phyloP scores from a whole-genome alignment of 345 rosid genomes.

The Dipteronia dyeriana region DNA sequence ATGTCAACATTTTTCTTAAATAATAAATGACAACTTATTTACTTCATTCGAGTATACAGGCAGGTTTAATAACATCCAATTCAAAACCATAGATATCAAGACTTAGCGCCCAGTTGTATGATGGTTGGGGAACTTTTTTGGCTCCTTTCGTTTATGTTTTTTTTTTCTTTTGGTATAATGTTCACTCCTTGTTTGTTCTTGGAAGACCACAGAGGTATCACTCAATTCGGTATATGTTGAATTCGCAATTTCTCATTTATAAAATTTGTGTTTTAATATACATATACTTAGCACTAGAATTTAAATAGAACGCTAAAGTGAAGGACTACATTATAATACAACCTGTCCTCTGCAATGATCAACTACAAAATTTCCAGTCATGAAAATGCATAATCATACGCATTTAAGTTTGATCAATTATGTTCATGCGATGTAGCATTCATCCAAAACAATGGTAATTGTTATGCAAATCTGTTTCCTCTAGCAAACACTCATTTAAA shows the following conservation, averaged over 20 bases:
- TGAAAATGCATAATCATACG: neutral
- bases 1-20: neutral
- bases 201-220: neutral
- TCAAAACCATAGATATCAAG: neutral
- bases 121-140: neutral
- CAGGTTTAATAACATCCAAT: neutral
- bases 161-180: neutral
- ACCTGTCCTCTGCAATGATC: neutral
- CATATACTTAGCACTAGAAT: neutral
- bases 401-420: neutral
- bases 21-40: neutral
- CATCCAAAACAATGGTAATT: neutral
- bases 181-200: neutral
- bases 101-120: neutral
- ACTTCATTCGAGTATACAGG: neutral
- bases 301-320: neutral
- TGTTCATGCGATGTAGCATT: neutral
- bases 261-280: neutral
- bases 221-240: neutral
- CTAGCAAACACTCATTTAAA: neutral
- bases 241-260: neutral
- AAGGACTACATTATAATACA: neutral
- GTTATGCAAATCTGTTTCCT: neutral
- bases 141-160: neutral
- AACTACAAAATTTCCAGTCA: neutral